Percentiles rank a stretch among this genome's conserved stretches.
These are phyloP conservation scores for Clausena lansium DNA, from an alignment of 345 rosid genomes.

Conservation along the genomic window DNA sequence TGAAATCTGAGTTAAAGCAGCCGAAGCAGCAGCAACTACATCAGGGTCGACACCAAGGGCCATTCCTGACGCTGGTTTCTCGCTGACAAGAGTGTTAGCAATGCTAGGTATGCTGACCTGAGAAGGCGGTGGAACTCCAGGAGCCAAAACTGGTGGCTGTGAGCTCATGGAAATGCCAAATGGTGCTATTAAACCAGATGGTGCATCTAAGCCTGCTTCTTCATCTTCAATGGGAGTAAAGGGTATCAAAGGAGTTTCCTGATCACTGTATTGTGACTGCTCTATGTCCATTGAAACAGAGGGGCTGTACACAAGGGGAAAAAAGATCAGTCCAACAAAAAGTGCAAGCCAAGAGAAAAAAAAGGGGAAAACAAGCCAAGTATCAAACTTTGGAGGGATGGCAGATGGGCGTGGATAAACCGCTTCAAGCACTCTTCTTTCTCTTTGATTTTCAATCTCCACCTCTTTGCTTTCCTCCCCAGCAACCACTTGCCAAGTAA, in stretches of 20 bases:
- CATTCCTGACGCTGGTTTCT: slow-evolving; percentile 34
- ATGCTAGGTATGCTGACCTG: slow-evolving; percentile 23
- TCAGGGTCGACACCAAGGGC: slow-evolving; percentile 47
- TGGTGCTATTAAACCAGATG: slow-evolving; percentile 32
- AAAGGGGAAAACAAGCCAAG: slow-evolving; percentile 17
- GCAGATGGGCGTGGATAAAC: slow-evolving; percentile 87
- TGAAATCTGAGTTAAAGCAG: slow-evolving; percentile 64
- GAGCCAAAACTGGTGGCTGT: slow-evolving; percentile 31
- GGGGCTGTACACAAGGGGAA: slow-evolving; percentile 57
- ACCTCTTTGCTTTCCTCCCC: slow-evolving; percentile 88
- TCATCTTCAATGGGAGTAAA: slow-evolving; percentile 85
- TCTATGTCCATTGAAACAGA: slow-evolving; percentile 42
- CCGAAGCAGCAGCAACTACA: slow-evolving; percentile 60
- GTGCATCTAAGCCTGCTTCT: slow-evolving; percentile 45
- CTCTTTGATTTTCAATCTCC: slow-evolving; percentile 73
- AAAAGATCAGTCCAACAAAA: slow-evolving; percentile 15
- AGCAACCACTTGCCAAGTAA: slow-evolving; percentile 79
- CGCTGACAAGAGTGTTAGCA: slow-evolving; percentile 26
- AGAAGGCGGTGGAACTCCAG: slow-evolving; percentile 30
- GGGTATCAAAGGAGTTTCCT: slow-evolving; percentile 57
- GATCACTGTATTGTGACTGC: slow-evolving; percentile 39
- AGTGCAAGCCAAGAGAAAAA: slow-evolving; percentile 9
- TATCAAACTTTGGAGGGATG: slow-evolving; percentile 72
- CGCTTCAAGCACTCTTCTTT: slow-evolving; percentile 91
- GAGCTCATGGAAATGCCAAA: slow-evolving; percentile 26